A percentile compares a stretch with the other conserved stretches of the same genome.
These are phyloP conservation scores for Catharanthus roseus DNA, from an alignment of 257 asterid species.

Conservation along the genomic window DNA sequence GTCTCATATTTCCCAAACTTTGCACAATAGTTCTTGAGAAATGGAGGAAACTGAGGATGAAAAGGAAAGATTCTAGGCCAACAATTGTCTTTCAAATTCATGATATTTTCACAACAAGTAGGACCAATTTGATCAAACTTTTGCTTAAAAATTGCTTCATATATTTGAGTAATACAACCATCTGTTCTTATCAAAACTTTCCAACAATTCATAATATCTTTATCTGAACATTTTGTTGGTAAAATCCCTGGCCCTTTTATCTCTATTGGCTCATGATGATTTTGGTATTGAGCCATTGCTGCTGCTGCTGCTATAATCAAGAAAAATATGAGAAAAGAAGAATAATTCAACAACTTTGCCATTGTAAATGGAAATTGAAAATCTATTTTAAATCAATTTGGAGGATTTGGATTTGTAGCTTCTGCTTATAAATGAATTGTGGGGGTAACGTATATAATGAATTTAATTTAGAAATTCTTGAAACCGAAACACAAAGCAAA, in stretches of 20 bases:
- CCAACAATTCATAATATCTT: neutral
- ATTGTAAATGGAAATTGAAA: too few species aligned
- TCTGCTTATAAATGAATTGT: too few species aligned
- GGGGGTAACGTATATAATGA: too few species aligned
- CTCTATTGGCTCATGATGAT: neutral
- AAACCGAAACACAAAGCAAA: neutral
- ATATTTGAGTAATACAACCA: slow-evolving; percentile 1
- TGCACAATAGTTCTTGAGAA: neutral
- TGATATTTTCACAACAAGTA: neutral
- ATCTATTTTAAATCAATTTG: too few species aligned
- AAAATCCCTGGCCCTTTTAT: slow-evolving; percentile 5
- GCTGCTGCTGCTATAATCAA: neutral
- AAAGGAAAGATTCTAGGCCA: slow-evolving; percentile 10
- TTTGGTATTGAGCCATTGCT: neutral
- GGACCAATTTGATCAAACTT: neutral
- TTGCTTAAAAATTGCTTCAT: neutral
- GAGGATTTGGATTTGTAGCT: too few species aligned
- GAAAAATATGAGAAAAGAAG: neutral
- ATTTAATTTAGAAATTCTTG: too few species aligned
- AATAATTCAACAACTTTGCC: too few species aligned
- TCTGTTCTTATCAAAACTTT: neutral
- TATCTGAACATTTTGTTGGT: neutral
- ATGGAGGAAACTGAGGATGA: neutral
- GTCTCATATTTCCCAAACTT: neutral
- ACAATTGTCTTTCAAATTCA: neutral